Conservation (phyloP, 2,329 filamentous ascomycete species). For the Neopestalotiopsis sp. region DNA sequence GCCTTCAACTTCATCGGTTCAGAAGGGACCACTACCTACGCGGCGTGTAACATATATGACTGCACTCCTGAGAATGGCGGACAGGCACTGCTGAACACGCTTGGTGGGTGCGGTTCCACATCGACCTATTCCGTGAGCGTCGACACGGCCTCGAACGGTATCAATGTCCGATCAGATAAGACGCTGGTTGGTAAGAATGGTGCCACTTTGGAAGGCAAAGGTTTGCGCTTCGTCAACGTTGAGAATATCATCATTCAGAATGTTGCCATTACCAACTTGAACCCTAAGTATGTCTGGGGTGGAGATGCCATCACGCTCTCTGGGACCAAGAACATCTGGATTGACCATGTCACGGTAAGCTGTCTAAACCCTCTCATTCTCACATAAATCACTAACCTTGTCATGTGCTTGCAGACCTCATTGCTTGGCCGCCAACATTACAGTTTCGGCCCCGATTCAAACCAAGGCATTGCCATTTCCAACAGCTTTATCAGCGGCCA, state of each 20-base stretch:
- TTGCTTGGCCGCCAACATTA: conserved; percentile 51
- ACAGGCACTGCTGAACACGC: conserved; percentile 18
- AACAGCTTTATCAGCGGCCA: conserved; percentile 52
- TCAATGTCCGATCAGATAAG: not conserved
- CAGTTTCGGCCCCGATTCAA: conserved; percentile 39
- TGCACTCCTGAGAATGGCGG: conserved; percentile 14
- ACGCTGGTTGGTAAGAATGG: conserved; percentile 53
- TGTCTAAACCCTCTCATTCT: too few species aligned
- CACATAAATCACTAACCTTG: too few species aligned
- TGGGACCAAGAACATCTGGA: conserved; percentile 43
- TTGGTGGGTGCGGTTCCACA: conserved; percentile 15
- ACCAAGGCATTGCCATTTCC: conserved; percentile 47
- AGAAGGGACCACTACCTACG: conserved; percentile 49
- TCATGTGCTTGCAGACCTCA: conserved; percentile 26
- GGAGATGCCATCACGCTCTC: conserved; percentile 55
- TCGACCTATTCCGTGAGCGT: conserved; percentile 40
- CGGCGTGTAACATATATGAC: conserved; percentile 43
- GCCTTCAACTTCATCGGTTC: conserved; percentile 49
- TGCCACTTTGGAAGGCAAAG: conserved; percentile 64
- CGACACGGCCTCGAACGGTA: conserved; percentile 51
- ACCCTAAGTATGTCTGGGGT: conserved; percentile 62
- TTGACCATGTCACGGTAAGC: conserved; percentile 27
- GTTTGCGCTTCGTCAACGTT: conserved; percentile 50
- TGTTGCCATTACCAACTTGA: conserved; percentile 57
- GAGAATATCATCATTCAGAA: conserved; percentile 66